Conservation (phyloP, 2,329 filamentous ascomycete genomes). For the Pezicula neosporulosa region DNA sequence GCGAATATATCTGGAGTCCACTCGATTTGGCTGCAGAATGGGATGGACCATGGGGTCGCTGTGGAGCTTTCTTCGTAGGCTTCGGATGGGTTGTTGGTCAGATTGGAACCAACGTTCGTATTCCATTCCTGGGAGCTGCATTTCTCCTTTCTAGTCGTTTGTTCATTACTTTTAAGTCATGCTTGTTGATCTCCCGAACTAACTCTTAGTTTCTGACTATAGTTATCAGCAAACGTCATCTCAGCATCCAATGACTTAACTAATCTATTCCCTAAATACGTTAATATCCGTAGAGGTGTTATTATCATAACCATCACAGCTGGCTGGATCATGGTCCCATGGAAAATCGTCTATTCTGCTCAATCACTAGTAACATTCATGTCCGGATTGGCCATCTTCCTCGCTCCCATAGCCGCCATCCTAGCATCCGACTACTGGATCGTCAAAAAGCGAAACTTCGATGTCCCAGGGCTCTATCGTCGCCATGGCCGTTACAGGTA, state of each 20-base stretch:
- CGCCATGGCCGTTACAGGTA: constrained; percentile 9
- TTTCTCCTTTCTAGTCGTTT: too few species aligned
- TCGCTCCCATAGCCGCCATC: constrained; percentile 24
- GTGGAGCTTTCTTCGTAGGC: constrained; percentile 43
- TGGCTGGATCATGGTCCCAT: constrained; percentile 35
- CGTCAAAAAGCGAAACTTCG: constrained; percentile 1
- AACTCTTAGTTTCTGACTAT: too few species aligned
- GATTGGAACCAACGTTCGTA: constrained; percentile 46
- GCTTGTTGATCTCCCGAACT: too few species aligned
- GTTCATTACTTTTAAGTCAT: too few species aligned
- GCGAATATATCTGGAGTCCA: constrained; percentile 43
- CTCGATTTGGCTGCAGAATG: constrained; percentile 39
- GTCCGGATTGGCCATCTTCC: constrained; percentile 26
- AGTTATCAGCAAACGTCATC: constrained; percentile 41
- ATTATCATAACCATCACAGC: constrained; percentile 37
- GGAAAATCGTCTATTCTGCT: constrained; percentile 35
- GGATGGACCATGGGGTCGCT: constrained; percentile 33
- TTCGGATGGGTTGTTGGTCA: constrained; percentile 38
- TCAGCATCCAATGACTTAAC: constrained; percentile 52
- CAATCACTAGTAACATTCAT: constrained; percentile 20
- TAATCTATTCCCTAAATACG: constrained; percentile 44
- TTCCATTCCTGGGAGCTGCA: too few species aligned
- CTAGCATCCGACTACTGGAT: constrained; percentile 10
- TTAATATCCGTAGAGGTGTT: constrained; percentile 52
- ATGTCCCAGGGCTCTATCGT: constrained; percentile 7